Base-by-base conservation (phyloP, 2,329 filamentous ascomycete genomes). In the Akanthomyces lecanii region DNA sequence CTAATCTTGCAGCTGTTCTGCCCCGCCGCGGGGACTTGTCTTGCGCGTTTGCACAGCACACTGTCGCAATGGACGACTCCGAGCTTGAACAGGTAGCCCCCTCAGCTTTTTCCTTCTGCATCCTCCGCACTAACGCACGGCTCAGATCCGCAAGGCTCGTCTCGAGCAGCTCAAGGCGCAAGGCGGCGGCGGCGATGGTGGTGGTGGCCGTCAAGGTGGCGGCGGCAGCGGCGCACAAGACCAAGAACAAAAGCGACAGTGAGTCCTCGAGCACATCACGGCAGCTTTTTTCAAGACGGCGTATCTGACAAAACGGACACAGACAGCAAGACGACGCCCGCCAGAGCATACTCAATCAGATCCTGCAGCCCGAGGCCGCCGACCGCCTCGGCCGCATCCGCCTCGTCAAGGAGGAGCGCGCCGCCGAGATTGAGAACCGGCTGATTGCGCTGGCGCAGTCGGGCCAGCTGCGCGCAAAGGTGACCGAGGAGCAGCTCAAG, bases 321-420 rank as follows among this genome's bases (percentile, higher is more conserved):
- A 82, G 77, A 67, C 75, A 79, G 72, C 78, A 85, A 69, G 83
- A 85, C 67, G 90, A 94, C 74, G 88, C 89, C 45, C 89, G 92
- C 64, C 81, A 87, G 70, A 83, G 85, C 64, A 89, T 97, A 69
- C 88, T 99, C 66, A 85, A 85, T 69, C 95, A 98, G 77, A 98
- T 99, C 80, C 91, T 99, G 66, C 89, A 93, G 71, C 95, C 95
- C 68, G 92, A 94, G 72, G 95, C 95, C 21, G 90, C 92, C 65
- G 95, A 99, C 79, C 90, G 95, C 16, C 85, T 99, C 1, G 92
- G 91, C 63, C 91, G 95, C 68, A 98, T 99, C 78, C 89, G 94
- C 40, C 87, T 99, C 65, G 95, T 99, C 73, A 98, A 98, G 79
- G 92, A 93, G 74, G 88, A 89, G 69, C 91, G 95, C 71, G 95